Percentiles rank a stretch among this genome's conserved stretches.
Conservation (phyloP, 2,329 filamentous ascomycete genomes). For the Clonostachys rosea region DNA sequence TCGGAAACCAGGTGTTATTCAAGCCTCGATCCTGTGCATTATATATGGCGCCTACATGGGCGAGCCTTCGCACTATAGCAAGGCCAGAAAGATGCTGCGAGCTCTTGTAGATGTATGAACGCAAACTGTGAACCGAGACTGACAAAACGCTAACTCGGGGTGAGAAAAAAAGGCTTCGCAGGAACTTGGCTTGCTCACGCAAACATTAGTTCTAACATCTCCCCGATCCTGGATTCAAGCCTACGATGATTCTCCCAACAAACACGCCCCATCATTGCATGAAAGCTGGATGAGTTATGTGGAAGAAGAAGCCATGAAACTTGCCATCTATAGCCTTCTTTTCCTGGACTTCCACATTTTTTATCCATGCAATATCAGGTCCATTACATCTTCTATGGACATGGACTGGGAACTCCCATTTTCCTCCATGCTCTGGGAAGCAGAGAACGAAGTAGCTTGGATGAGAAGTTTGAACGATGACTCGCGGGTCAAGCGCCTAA, state of each 20-base stretch:
- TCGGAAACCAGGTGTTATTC: slow-evolving; percentile 16
- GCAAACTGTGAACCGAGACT: background rate
- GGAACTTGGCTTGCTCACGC: slow-evolving; percentile 16
- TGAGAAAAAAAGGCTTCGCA: slow-evolving; percentile 8
- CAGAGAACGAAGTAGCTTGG: slow-evolving; percentile 17
- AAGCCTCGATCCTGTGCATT: slow-evolving; percentile 19
- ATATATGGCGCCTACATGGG: slow-evolving; percentile 20
- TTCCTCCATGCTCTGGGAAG: slow-evolving; percentile 18
- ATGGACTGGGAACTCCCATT: slow-evolving; percentile 25
- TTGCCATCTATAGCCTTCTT: slow-evolving; percentile 17
- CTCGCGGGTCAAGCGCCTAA: slow-evolving; percentile 4
- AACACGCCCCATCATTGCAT: slow-evolving; percentile 8
- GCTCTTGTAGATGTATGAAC: slow-evolving; percentile 16
- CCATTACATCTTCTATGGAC: slow-evolving; percentile 19
- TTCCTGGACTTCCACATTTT: slow-evolving; percentile 21
- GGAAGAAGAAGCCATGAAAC: slow-evolving; percentile 19
- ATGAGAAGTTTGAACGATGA: slow-evolving; percentile 11
- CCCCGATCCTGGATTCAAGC: slow-evolving; percentile 4
- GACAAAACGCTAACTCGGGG: background rate
- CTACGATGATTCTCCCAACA: background rate
- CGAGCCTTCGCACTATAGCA: slow-evolving; percentile 12
- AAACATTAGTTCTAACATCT: slow-evolving; percentile 12
- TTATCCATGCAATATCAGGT: slow-evolving; percentile 18
- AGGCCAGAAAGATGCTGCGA: slow-evolving; percentile 17
- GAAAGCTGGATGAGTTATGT: slow-evolving; percentile 16